Conservation (phyloP, 768 basidiomycete genomes). For the Amanita pseudoporphyria region DNA sequence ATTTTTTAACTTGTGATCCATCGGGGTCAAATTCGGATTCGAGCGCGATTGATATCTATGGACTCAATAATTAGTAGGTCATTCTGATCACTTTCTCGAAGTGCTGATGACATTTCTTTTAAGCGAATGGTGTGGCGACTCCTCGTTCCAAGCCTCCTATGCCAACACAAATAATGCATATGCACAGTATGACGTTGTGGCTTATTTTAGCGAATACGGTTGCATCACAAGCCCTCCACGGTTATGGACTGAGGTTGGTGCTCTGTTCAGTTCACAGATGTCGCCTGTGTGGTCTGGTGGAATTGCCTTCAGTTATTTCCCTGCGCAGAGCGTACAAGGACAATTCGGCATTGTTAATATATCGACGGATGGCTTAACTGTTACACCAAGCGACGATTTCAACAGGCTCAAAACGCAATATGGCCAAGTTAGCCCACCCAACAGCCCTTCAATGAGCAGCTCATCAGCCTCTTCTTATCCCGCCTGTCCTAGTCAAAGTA, state of each 20-base stretch:
- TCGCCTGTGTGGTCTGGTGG: slow-evolving; percentile 81
- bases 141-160: slow-evolving; percentile 48
- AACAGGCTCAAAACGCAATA: slow-evolving; percentile 56
- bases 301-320: slow-evolving; percentile 86
- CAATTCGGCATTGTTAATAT: slow-evolving; percentile 84
- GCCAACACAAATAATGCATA: slow-evolving; percentile 43
- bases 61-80: slow-evolving; percentile 78
- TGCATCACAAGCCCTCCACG: slow-evolving; percentile 54
- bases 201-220: slow-evolving; percentile 89
- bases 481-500: slow-evolving; percentile 53
- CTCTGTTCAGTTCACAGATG: slow-evolving; percentile 67
- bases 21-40: slow-evolving; percentile 39
- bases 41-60: slow-evolving; percentile 75
- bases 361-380: slow-evolving; percentile 51
- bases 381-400: slow-evolving; percentile 64
- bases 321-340: slow-evolving; percentile 59
- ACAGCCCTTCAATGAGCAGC: slow-evolving; percentile 40
- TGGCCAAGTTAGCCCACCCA: slow-evolving; percentile 41
- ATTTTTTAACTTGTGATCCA: slow-evolving; percentile 73
- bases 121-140: slow-evolving; percentile 79
- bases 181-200: slow-evolving; percentile 61
- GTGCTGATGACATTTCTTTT: slow-evolving; percentile 5
- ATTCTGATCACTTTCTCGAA: background rate
- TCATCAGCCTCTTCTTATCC: slow-evolving; percentile 42
- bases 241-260: slow-evolving; percentile 71